phyloP scores from a whole-genome alignment of 2,329 filamentous ascomycete species.

The Seiridium unicorne region DNA sequence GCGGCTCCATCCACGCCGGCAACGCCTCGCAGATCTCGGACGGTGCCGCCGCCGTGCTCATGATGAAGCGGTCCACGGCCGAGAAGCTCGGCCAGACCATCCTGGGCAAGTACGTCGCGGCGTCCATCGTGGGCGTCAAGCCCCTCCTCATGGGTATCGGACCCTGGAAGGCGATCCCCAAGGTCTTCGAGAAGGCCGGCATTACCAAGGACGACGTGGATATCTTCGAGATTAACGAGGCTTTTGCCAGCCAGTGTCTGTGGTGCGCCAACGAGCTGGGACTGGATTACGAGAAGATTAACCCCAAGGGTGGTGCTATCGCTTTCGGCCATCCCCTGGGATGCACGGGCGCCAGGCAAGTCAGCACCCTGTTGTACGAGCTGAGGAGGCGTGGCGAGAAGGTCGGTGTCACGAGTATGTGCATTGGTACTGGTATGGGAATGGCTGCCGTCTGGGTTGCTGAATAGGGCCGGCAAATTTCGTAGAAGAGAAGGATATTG shows the following conservation, averaged over 20 bases:
- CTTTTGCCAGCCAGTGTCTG: constrained; percentile 91
- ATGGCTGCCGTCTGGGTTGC: constrained; percentile 97
- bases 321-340: constrained; percentile 94
- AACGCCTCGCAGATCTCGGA: constrained; percentile 96
- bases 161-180: constrained; percentile 93
- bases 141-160: constrained; percentile 95
- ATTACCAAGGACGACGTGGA: constrained; percentile 88
- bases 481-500: not conserved
- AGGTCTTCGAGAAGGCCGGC: constrained; percentile 83
- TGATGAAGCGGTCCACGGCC: constrained; percentile 93
- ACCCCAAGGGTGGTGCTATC: constrained; percentile 95
- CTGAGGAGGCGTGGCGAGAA: constrained; percentile 79
- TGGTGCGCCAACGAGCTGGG: constrained; percentile 90
- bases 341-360: constrained; percentile 90
- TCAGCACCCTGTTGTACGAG: constrained; percentile 89
- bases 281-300: constrained; percentile 82
- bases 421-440: constrained; percentile 94
- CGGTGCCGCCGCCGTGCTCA: constrained; percentile 88
- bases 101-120: constrained; percentile 87
- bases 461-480: constrained; percentile 61
- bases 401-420: constrained; percentile 94
- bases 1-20: constrained; percentile 91
- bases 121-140: constrained; percentile 82
- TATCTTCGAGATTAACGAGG: constrained; percentile 99
- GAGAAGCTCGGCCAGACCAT: constrained; percentile 85